Conservation (phyloP, 2,329 filamentous ascomycete genomes). For the Atkinsonella texensis region DNA sequence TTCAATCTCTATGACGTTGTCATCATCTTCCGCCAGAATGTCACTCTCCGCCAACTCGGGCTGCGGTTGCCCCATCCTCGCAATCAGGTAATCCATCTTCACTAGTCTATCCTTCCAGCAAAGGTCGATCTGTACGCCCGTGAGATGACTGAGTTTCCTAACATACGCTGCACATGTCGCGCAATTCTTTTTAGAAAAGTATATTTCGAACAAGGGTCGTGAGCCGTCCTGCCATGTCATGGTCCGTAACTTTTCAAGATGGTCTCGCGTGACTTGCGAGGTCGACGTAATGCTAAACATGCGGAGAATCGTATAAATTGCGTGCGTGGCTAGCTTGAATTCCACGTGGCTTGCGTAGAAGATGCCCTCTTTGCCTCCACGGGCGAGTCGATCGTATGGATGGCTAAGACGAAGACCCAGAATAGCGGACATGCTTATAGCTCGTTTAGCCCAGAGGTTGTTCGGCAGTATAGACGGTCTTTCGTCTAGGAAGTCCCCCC, state of each 20-base stretch:
- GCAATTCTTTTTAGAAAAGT: constrained; percentile 24
- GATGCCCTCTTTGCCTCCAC: constrained; percentile 10
- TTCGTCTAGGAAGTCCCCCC: constrained; percentile 19
- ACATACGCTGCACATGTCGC: constrained; percentile 16
- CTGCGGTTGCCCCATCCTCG: not conserved
- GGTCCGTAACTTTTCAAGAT: constrained; percentile 13
- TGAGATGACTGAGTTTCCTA: constrained; percentile 12
- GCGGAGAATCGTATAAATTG: constrained; percentile 16
- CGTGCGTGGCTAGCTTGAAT: constrained; percentile 26
- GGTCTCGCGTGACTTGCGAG: constrained; percentile 9
- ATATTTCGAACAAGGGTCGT: constrained; percentile 19
- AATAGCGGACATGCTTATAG: constrained; percentile 16
- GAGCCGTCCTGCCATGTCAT: constrained; percentile 16
- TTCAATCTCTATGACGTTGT: constrained; percentile 2
- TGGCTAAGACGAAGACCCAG: constrained; percentile 19
- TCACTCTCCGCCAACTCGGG: not conserved
- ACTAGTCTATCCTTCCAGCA: constrained; percentile 17
- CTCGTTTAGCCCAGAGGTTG: constrained; percentile 18
- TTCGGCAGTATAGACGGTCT: constrained; percentile 16
- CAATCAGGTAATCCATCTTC: constrained; percentile 14
- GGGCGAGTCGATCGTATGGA: constrained; percentile 15
- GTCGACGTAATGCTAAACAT: constrained; percentile 13
- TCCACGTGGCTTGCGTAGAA: constrained; percentile 26
- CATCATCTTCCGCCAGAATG: constrained; percentile 1
- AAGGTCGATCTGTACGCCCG: constrained; percentile 16